Evolutionary conservation across 1,139 yeast species (phyloP).

Genomic region (Sugiyamaella grinbergsii): DNA sequence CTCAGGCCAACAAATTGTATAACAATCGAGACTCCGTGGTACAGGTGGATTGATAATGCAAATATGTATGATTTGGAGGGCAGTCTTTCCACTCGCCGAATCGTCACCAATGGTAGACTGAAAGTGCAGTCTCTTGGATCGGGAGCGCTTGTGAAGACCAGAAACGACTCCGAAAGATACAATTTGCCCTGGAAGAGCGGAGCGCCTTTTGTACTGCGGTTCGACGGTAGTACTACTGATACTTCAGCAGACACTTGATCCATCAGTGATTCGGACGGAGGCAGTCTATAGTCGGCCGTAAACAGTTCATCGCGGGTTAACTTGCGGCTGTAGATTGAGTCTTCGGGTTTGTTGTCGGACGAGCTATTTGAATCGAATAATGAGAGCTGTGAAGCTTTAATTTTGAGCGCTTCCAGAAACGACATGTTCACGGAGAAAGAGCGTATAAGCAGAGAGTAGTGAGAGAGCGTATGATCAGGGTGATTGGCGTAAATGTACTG

Average conservation of each 20-base stretch:
- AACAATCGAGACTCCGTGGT: constrained; percentile 63
- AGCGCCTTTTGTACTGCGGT: constrained; percentile 34
- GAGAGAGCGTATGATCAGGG: too few relatives aligned
- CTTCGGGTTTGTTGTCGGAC: constrained; percentile 28
- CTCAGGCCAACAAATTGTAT: constrained; percentile 78
- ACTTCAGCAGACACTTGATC: constrained; percentile 74
- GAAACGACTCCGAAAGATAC: constrained; percentile 69
- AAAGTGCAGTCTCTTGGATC: constrained; percentile 71
- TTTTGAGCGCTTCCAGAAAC: constrained; percentile 52
- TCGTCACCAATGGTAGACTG: constrained; percentile 70
- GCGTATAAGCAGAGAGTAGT: too few relatives aligned
- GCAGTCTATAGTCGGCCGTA: constrained; percentile 65
- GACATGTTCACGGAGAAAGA: constrained; percentile 47
- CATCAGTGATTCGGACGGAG: constrained; percentile 66
- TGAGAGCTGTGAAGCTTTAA: constrained; percentile 50
- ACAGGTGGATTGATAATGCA: constrained; percentile 70
- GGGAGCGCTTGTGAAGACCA: constrained; percentile 71
- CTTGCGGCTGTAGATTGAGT: constrained; percentile 42
- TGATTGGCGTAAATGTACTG: too few relatives aligned
- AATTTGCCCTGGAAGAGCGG: constrained; percentile 58
- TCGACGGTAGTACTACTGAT: constrained; percentile 49
- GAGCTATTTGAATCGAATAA: constrained; percentile 45
- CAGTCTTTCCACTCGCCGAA: constrained; percentile 82
- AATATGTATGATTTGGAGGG: constrained; percentile 78
- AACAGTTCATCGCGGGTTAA: constrained; percentile 66